Base-by-base conservation (phyloP, 805 yeast species). In the Tetrapisispora fleetii region DNA sequence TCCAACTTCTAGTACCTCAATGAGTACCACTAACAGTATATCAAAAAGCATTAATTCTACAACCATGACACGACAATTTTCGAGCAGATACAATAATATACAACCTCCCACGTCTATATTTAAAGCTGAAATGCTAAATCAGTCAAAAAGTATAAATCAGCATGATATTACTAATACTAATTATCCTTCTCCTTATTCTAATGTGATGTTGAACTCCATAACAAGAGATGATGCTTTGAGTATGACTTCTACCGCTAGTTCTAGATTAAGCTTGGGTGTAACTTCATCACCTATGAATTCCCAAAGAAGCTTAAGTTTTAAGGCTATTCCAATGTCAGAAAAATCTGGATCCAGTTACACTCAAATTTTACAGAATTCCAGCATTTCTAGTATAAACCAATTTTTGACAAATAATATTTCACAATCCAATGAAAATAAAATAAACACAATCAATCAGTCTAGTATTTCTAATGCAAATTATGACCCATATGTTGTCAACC, bases 301-400 rank as follows among this genome's bases (percentile, higher is more conserved):
- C n/a, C 43, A 40, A 17, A 40, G 43, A 40, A 27, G 33, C 17
- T 40, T 40, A 27, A 40, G 33, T 27, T 40, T 40, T 27, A 40
- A 40, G 16, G 43, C 43, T 8, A 40, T 40, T 40, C 43, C 43
- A 27, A 40, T 40, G 43, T 7, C 24, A n/a, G 43, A 40, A 16
- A 40, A 30, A 40, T 18, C 33, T 9, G 21, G 10, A 8, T 40
- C 43, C 2, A 27, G 22, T 40, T 40, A 27, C 17, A 24, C 43
- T 8, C 43, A 40, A 27, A 24, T n/a, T 40, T 4, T 40, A n/a
- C 43, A 40, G 24, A 40, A 40, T 40, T 40, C 43, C 9, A 40
- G 43, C 17, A 40, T 40, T 9, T 24, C 28, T 10, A 40, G 43
- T n/a, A 40, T 40, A 4, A 40, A 24, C 7, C 19, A 40, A 8